phyloP scores from a whole-genome alignment of 2,329 filamentous ascomycete species.

The Fusarium sp. region DNA sequence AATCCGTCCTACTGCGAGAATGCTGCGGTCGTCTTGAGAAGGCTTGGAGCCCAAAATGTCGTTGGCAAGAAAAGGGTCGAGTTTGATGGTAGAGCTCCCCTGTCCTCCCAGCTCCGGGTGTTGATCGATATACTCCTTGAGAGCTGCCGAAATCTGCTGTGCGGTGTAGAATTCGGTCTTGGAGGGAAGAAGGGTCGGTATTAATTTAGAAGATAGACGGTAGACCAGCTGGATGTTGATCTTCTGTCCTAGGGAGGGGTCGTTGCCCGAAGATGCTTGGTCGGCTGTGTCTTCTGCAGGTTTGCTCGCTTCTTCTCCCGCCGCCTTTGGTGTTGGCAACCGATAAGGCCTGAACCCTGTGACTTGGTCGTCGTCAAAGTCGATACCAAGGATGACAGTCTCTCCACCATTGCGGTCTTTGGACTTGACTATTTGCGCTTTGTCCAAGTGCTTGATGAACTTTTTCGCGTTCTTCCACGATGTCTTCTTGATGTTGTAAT shows the following conservation, averaged over 20 bases:
- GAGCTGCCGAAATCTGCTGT: constrained; percentile 30
- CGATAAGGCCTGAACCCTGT: constrained; percentile 31
- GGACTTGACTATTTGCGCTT: constrained; percentile 17
- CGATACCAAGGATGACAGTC: constrained; percentile 36
- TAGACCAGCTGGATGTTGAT: constrained; percentile 33
- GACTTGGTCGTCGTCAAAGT: constrained; percentile 34
- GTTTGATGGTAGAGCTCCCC: constrained; percentile 29
- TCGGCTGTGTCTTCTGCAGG: neutral
- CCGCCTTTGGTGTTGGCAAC: constrained; percentile 21
- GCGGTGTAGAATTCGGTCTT: constrained; percentile 36
- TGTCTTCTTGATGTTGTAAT: constrained; percentile 40
- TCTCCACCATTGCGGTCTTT: constrained; percentile 39
- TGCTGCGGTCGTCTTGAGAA: constrained; percentile 29
- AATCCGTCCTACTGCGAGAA: constrained; percentile 32
- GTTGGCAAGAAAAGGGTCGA: constrained; percentile 37
- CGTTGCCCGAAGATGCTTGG: neutral
- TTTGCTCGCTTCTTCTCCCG: neutral
- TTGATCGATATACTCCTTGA: constrained; percentile 37
- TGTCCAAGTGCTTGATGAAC: constrained; percentile 38
- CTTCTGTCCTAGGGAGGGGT: constrained; percentile 18
- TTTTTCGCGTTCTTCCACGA: constrained; percentile 41
- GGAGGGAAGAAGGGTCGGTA: constrained; percentile 34
- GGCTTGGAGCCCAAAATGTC: constrained; percentile 30
- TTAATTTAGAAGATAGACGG: constrained; percentile 29
- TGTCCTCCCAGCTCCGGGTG: constrained; percentile 33